Evolutionary conservation across 1,284 basidiomycete genomes (phyloP).

Genomic region (Sporisorium exsertum): DNA sequence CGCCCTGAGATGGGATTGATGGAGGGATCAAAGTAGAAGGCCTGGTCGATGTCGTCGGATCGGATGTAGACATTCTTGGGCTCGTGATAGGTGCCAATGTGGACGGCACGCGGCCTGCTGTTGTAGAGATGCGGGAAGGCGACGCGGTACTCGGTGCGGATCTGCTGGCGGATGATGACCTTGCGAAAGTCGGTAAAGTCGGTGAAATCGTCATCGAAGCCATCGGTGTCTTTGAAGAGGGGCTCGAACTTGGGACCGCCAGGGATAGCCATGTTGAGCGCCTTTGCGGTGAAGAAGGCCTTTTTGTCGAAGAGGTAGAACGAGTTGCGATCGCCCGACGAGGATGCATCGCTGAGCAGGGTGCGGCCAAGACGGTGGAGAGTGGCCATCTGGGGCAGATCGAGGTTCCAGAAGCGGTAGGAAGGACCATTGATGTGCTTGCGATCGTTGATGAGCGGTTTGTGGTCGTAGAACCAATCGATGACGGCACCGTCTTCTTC

Average conservation of each 20-base stretch:
- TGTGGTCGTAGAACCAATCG: slow-evolving; percentile 99
- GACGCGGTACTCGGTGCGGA: slow-evolving; percentile 98
- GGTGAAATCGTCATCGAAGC: slow-evolving; percentile 99
- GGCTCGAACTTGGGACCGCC: slow-evolving; percentile 91
- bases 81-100: slow-evolving; percentile 89
- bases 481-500: slow-evolving; percentile 94
- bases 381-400: slow-evolving; percentile 94
- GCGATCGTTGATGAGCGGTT: slow-evolving; percentile 86
- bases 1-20: slow-evolving; percentile 77
- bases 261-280: slow-evolving; percentile 95
- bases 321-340: slow-evolving; percentile 83
- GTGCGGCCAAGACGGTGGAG: slow-evolving; percentile 94
- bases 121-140: slow-evolving; percentile 99
- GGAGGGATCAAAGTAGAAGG: slow-evolving; percentile 98
- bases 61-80: slow-evolving; percentile 99
- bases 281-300: slow-evolving; percentile 96
- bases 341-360: slow-evolving; percentile 84
- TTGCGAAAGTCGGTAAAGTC: slow-evolving; percentile 99
- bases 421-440: slow-evolving; percentile 87
- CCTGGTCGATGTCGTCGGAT: slow-evolving; percentile 98
- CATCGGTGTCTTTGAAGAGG: slow-evolving; percentile 85
- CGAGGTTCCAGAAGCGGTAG: slow-evolving; percentile 92
- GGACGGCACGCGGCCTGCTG: slow-evolving; percentile 93
- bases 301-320: slow-evolving; percentile 96
- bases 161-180: slow-evolving; percentile 98